Percentiles rank a stretch among this genome's conserved stretches.
Evolutionary conservation across 345 rosid genomes (phyloP).

Genomic region (Geranium rotundifolium): DNA sequence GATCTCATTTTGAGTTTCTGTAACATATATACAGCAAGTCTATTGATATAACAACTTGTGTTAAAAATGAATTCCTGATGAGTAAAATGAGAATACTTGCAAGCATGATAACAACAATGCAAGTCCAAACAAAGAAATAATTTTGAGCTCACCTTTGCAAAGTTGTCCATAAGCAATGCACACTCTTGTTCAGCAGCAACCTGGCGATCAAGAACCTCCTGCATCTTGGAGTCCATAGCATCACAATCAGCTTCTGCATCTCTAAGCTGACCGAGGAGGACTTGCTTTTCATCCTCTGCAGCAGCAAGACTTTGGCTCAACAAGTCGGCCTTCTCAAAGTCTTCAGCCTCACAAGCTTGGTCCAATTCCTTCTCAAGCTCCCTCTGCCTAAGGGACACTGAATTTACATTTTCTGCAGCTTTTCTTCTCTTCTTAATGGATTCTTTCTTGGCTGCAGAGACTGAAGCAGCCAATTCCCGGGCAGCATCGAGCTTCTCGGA

Average conservation of each 20-base stretch:
- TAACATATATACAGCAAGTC: no score
- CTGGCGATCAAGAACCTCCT: constrained; percentile 42
- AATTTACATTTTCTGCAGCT: constrained; percentile 46
- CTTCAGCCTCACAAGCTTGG: constrained; percentile 77
- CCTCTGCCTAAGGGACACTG: constrained; percentile 34
- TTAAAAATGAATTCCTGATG: no score
- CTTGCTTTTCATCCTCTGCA: constrained; percentile 38
- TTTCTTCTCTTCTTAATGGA: constrained; percentile 49
- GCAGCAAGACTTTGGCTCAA: constrained; percentile 60
- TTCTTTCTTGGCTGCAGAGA: constrained; percentile 47
- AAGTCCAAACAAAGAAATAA: no score
- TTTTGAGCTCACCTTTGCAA: constrained; percentile 35
- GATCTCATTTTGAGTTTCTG: no score
- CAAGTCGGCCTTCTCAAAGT: constrained; percentile 69
- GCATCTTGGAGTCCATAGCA: constrained; percentile 52
- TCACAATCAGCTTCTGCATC: constrained; percentile 56
- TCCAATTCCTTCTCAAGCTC: constrained; percentile 62
- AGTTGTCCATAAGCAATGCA: constrained; percentile 42
- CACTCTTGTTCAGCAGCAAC: constrained; percentile 66
- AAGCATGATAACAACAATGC: no score
- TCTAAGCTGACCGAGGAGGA: constrained; percentile 37
- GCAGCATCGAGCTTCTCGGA: constrained; percentile 41
- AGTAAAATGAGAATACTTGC: no score
- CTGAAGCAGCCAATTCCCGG: constrained; percentile 38
- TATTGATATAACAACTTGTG: no score